Evolutionary conservation across 257 asterid genomes (phyloP).

Genomic region (Primulina eburnea): DNA sequence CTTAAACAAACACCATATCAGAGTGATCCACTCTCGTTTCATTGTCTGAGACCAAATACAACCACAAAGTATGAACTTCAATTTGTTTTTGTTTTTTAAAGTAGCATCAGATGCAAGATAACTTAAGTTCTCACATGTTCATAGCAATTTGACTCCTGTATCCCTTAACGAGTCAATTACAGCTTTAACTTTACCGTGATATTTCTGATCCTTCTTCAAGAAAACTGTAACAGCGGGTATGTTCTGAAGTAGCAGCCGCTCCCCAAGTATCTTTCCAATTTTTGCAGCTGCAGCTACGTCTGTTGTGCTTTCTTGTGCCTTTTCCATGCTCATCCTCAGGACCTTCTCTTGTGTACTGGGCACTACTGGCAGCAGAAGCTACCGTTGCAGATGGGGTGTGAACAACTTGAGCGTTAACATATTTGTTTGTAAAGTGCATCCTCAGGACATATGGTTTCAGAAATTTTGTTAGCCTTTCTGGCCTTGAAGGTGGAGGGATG

Average conservation of each 20-base stretch:
- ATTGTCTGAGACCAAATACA: background rate
- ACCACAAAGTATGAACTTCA: background rate
- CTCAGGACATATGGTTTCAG: constrained; percentile 79
- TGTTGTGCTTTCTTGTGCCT: constrained; percentile 33
- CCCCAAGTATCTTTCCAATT: constrained; percentile 80
- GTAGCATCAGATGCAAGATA: constrained; percentile 16
- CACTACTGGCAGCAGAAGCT: constrained; percentile 85
- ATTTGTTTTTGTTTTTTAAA: no score
- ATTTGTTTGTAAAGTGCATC: constrained; percentile 87
- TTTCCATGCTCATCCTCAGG: background rate
- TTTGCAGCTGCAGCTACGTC: constrained; percentile 95
- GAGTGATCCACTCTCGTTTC: background rate
- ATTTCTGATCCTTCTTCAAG: constrained; percentile 69
- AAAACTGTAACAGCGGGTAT: constrained; percentile 75
- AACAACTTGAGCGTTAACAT: constrained; percentile 75
- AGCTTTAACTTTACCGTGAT: constrained; percentile 91
- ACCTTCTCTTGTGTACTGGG: constrained; percentile 94
- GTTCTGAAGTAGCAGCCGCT: constrained; percentile 51
- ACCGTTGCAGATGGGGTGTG: constrained; percentile 91
- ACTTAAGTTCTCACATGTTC: background rate
- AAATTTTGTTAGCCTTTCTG: constrained; percentile 61
- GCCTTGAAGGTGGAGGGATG: constrained; percentile 61
- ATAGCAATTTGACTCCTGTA: constrained; percentile 67
- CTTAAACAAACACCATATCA: no score
- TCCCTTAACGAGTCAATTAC: constrained; percentile 66